Evolutionary conservation across 352 stramenopile genomes (phyloP).

Genomic region (Thraustochytrium sp.): DNA sequence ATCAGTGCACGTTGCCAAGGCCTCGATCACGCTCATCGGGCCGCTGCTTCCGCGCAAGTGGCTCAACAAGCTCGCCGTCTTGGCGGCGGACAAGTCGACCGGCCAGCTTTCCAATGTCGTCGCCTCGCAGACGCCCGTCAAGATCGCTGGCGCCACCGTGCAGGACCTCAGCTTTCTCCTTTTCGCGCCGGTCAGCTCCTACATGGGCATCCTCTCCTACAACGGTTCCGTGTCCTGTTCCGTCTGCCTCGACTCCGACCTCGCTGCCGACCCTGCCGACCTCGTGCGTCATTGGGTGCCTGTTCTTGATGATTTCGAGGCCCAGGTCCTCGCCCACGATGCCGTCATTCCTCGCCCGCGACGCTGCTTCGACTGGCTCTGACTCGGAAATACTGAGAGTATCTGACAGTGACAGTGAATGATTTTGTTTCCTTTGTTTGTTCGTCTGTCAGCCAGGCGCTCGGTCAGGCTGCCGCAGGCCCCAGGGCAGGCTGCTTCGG

Average conservation of each 20-base stretch:
- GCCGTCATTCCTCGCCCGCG: no score
- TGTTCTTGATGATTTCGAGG: conserved; percentile 16
- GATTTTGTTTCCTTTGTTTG: no score
- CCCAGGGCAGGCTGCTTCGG: no score
- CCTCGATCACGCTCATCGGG: neutral
- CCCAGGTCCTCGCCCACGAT: neutral
- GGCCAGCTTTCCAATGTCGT: conserved; percentile 15
- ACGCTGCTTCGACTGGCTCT: no score
- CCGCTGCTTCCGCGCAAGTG: neutral
- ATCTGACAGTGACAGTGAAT: no score
- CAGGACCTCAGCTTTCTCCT: conserved; percentile 2
- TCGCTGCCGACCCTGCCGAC: neutral
- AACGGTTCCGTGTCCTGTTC: neutral
- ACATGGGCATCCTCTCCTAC: conserved; percentile 1
- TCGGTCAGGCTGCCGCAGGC: no score
- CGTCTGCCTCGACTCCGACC: neutral
- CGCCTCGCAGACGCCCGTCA: neutral
- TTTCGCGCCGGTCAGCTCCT: neutral
- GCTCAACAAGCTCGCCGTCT: neutral
- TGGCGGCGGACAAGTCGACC: neutral
- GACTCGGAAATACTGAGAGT: no score
- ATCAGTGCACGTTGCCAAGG: neutral
- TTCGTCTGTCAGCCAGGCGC: no score
- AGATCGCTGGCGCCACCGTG: neutral
- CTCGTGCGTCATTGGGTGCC: neutral